Conservation (phyloP, 768 basidiomycete genomes). For the Mycena rosella region DNA sequence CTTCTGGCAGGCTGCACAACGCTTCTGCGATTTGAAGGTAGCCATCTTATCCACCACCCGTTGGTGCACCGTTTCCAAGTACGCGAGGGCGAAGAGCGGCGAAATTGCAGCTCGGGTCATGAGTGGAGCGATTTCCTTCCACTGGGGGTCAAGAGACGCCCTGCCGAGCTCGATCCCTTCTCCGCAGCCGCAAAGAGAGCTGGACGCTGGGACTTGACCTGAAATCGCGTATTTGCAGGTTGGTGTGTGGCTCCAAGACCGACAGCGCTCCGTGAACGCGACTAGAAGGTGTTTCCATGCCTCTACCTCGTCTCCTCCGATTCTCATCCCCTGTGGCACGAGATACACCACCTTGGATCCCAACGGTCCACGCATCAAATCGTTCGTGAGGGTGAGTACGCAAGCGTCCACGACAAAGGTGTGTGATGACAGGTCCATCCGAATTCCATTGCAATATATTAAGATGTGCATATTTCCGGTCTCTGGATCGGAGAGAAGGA, state of each 20-base stretch:
- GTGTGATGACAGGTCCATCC: slow-evolving; percentile 55
- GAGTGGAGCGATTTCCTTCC: slow-evolving; percentile 48
- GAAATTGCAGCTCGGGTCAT: slow-evolving; percentile 55
- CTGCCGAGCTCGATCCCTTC: slow-evolving; percentile 50
- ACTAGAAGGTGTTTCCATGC: slow-evolving; percentile 59
- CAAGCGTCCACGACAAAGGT: slow-evolving; percentile 58
- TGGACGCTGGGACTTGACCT: slow-evolving; percentile 45
- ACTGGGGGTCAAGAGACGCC: slow-evolving; percentile 41
- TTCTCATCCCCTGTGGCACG: neutral
- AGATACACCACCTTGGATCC: neutral
- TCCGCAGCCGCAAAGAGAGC: slow-evolving; percentile 57
- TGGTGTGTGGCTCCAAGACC: slow-evolving; percentile 52
- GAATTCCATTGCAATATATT: slow-evolving; percentile 53
- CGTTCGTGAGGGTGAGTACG: slow-evolving; percentile 48
- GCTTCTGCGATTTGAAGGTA: slow-evolving; percentile 14
- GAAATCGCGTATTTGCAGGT: slow-evolving; percentile 52
- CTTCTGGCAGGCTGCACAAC: slow-evolving; percentile 43
- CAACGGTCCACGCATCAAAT: slow-evolving; percentile 31
- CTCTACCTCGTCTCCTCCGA: slow-evolving; percentile 42
- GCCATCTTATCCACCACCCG: neutral
- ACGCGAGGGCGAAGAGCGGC: slow-evolving; percentile 59
- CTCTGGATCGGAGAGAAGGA: slow-evolving; percentile 36
- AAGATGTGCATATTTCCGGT: slow-evolving; percentile 45
- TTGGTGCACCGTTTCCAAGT: slow-evolving; percentile 53
- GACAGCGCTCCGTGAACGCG: slow-evolving; percentile 53